Percentiles rank a stretch among this genome's conserved stretches.
These are phyloP conservation scores for Rhodotorula babjevae DNA, from an alignment of 768 basidiomycete species.

Conservation along the genomic window DNA sequence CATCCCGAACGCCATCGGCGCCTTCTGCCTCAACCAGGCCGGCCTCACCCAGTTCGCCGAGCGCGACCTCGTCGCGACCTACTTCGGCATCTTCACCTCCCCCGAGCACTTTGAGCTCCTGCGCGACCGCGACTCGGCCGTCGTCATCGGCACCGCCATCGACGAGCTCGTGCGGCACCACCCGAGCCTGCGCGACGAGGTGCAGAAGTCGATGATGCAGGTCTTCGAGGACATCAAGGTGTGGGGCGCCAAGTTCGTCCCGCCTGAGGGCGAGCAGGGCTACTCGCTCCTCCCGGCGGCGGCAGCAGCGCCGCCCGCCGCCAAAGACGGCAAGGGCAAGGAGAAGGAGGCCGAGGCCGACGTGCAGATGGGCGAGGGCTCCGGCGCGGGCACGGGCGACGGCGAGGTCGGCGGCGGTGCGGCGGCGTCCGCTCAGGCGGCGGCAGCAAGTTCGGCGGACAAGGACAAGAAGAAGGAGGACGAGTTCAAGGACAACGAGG, in stretches of 20 bases:
- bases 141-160: constrained; percentile 77
- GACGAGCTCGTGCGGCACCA: constrained; percentile 97
- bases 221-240: constrained; percentile 70
- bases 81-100: constrained; percentile 81
- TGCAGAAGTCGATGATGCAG: constrained; percentile 70
- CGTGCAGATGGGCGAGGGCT: not conserved
- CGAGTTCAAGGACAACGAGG: constrained; percentile 35
- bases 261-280: constrained; percentile 31
- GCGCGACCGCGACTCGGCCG: constrained; percentile 87
- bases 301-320: not conserved
- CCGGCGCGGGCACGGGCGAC: not conserved
- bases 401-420: not conserved
- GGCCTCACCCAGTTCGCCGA: constrained; percentile 75
- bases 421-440: not conserved
- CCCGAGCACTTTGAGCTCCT: constrained; percentile 75
- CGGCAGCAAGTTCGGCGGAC: constrained; percentile 21
- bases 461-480: constrained; percentile 40
- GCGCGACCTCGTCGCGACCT: constrained; percentile 72
- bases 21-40: constrained; percentile 84
- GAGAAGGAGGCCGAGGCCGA: not conserved
- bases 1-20: constrained; percentile 91
- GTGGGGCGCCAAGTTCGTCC: constrained; percentile 54
- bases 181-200: constrained; percentile 70
- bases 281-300: constrained; percentile 28
- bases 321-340: not conserved